phyloP scores from a whole-genome alignment of 129 eudicot species.

The Pseudognaphalium luteoalbum region DNA sequence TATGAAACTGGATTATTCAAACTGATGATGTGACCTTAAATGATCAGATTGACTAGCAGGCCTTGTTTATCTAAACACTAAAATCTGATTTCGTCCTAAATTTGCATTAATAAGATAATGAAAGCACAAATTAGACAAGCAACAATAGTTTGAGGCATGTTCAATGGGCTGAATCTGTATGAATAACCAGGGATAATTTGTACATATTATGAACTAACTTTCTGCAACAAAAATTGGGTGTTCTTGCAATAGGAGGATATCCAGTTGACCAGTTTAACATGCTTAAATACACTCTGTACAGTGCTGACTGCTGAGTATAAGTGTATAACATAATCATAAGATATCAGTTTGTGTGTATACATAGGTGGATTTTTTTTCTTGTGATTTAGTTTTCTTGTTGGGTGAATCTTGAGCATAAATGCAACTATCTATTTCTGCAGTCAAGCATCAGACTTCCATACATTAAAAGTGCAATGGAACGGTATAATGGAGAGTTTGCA shows the following conservation, averaged over 20 bases:
- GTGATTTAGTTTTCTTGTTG: slow-evolving; percentile 8
- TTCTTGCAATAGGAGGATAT: neutral
- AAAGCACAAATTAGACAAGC: neutral
- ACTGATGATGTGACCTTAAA: neutral
- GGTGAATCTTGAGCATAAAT: neutral
- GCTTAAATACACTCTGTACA: neutral
- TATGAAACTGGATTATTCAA: neutral
- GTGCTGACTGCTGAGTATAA: neutral
- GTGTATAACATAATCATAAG: neutral
- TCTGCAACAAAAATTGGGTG: neutral
- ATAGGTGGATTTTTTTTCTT: neutral
- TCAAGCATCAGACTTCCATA: slow-evolving; percentile 88
- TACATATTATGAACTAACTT: neutral
- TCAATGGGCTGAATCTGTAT: neutral
- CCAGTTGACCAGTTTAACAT: neutral
- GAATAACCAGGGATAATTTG: neutral
- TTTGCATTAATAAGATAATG: neutral
- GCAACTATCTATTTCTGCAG: slow-evolving; percentile 44
- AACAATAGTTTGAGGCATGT: neutral
- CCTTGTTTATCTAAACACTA: neutral
- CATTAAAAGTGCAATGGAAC: slow-evolving; percentile 74
- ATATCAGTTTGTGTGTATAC: neutral
- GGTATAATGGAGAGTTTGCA: slow-evolving; percentile 76
- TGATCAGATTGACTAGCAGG: neutral
- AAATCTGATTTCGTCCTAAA: neutral